A percentile compares a stretch with the other conserved stretches of the same genome.
Conservation (phyloP, 495 filamentous ascomycete genomes). For the Aspergillus olivimuriae region DNA sequence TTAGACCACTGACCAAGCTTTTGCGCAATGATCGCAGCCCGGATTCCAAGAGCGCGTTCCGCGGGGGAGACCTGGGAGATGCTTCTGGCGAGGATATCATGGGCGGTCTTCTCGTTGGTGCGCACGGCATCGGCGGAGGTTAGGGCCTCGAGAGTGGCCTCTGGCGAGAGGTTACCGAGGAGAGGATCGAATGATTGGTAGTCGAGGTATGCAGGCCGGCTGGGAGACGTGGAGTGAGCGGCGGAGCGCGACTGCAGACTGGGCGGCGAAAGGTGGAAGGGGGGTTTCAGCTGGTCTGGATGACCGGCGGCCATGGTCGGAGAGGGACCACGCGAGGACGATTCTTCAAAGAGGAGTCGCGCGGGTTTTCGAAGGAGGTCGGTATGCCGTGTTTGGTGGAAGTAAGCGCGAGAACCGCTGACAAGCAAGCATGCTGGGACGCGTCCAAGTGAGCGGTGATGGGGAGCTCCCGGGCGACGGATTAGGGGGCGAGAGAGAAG, state of each 20-base stretch:
- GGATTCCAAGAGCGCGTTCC: slow-evolving; percentile 65
- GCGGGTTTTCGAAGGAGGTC: slow-evolving; percentile 16
- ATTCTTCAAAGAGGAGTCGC: background rate
- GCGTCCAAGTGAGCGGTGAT: slow-evolving; percentile 12
- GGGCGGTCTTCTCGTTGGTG: slow-evolving; percentile 35
- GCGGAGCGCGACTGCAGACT: slow-evolving; percentile 15
- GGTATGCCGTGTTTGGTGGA: slow-evolving; percentile 12
- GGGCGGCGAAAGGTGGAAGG: slow-evolving; percentile 24
- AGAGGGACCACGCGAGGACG: too few species aligned
- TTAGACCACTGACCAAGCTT: slow-evolving; percentile 70
- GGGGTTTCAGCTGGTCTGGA: slow-evolving; percentile 21
- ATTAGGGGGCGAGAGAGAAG: slow-evolving; percentile 2
- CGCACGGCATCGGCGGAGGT: slow-evolving; percentile 48
- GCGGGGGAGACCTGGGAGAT: slow-evolving; percentile 59
- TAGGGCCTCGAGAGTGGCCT: slow-evolving; percentile 50
- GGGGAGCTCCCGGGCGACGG: background rate
- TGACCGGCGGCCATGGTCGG: slow-evolving; percentile 36
- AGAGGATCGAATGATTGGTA: slow-evolving; percentile 43
- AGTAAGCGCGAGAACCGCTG: slow-evolving; percentile 12
- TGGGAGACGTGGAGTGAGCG: slow-evolving; percentile 22
- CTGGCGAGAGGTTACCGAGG: slow-evolving; percentile 47
- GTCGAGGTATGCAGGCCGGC: slow-evolving; percentile 18
- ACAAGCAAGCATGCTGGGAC: slow-evolving; percentile 26
- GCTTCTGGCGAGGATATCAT: slow-evolving; percentile 54
- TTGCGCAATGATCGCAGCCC: slow-evolving; percentile 67